Conservation (phyloP, 768 basidiomycete species). For the Hypholoma sublateritium region DNA sequence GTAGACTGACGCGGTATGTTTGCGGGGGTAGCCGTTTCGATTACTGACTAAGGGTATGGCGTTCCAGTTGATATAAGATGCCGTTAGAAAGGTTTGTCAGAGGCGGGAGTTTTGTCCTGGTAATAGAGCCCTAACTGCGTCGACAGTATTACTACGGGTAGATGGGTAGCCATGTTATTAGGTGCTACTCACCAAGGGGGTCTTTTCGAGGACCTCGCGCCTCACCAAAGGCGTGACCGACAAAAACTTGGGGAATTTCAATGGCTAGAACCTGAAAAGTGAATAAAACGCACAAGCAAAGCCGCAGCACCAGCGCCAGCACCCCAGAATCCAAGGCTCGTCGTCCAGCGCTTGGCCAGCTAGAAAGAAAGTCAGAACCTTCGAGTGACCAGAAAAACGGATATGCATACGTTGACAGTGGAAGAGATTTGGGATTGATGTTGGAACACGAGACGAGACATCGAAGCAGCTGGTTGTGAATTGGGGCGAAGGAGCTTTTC, state of each 20-base stretch:
- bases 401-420: conserved; percentile 35
- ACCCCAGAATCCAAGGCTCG: conserved; percentile 70
- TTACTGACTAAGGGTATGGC: not conserved
- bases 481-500: conserved; percentile 4
- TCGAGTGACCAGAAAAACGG: not conserved
- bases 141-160: conserved; percentile 7
- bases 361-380: conserved; percentile 20
- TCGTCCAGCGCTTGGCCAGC: conserved; percentile 58
- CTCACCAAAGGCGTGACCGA: conserved; percentile 86
- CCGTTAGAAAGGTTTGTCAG: conserved; percentile 78
- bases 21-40: not conserved
- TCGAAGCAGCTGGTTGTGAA: conserved; percentile 18
- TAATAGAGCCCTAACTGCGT: conserved; percentile 68
- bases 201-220: conserved; percentile 68
- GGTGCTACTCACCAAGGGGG: conserved; percentile 61
- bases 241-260: conserved; percentile 46
- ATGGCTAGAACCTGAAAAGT: not conserved
- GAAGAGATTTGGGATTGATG: conserved; percentile 36
- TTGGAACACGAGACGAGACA: conserved; percentile 45
- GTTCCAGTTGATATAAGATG: not conserved
- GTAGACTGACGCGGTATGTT: not conserved
- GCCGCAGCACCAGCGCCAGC: conserved; percentile 64
- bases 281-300: conserved; percentile 54
- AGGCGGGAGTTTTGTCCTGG: conserved; percentile 77
- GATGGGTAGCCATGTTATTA: conserved; percentile 4